Base-by-base conservation (phyloP, 768 basidiomycete genomes). In the Kwoniella mangroviensis region DNA sequence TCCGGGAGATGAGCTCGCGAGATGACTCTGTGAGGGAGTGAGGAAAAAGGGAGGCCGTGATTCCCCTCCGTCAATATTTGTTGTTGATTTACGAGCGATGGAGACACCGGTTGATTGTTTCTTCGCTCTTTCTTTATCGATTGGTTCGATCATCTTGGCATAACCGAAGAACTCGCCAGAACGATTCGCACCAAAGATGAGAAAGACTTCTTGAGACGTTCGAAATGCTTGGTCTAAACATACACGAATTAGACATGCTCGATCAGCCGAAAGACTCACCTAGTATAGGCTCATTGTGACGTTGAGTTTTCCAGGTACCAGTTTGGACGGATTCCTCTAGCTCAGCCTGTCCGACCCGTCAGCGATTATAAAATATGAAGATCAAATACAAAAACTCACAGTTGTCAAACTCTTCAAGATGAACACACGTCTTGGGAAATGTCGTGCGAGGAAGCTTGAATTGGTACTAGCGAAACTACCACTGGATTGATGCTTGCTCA, bases 151-250 rank as follows among this genome's bases (percentile, higher is more conserved):
- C 82, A 84, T 93, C 89, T 87, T 89, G 12, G 93, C 94, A 79
- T 92, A 95, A 22, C 95, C 95, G 77, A 91, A 97, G 79, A 97
- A 98, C 81, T 93, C 93, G 43, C 96, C 94, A 67, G 91, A 91
- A 81, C 91, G 93, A 84, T 98, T 98, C 19, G 92, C 96, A 43
- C 94, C 88, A 75, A 98, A 98, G 67, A 98, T 89, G 54, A 98
- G 87, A 77, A 87, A 91, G 3, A 98, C 95, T 26, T 95, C 92
- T 72, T 88, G 87, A 71, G 91, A 90, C 2, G 93, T 97, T n/a
- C 94, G 89, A 82, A 86, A 98, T 0, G 96, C 95, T 81, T 93
- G 93, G 73, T 98, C 94, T 78, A 65, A 34, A 34, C 34, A 34
- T 34, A 4, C 28, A 17, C 17, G 10, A 22, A 54, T 64, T 49